phyloP scores from a whole-genome alignment of 257 asterid species.

The Fraxinus anomala region DNA sequence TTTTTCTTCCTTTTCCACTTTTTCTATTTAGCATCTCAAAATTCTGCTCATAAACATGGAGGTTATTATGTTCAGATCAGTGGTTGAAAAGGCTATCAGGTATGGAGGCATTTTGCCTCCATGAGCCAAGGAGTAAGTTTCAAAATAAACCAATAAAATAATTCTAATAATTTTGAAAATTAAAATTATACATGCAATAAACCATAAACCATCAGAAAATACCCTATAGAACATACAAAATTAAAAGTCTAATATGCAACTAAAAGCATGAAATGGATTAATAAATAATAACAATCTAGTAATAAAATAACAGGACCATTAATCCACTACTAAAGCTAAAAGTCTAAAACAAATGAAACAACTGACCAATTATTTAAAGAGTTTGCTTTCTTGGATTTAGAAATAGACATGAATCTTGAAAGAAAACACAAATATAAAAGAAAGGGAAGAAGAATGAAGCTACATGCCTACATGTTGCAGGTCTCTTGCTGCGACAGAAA shows the following conservation, averaged over 20 bases:
- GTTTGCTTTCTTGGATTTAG: background rate
- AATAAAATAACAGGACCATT: background rate
- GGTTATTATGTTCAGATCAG: background rate
- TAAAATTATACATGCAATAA: background rate
- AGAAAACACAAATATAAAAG: background rate
- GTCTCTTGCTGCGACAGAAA: background rate
- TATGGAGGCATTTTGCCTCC: background rate
- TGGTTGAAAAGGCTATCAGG: background rate
- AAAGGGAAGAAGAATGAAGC: background rate
- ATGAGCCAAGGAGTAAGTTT: background rate
- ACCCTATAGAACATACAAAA: background rate
- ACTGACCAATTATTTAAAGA: background rate
- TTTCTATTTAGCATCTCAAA: background rate
- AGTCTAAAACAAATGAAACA: background rate
- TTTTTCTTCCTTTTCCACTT: background rate
- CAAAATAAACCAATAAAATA: background rate
- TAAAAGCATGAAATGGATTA: background rate
- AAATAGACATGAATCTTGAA: background rate
- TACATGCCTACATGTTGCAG: background rate
- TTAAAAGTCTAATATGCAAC: background rate
- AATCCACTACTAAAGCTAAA: background rate
- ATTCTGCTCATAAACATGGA: background rate
- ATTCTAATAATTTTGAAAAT: background rate
- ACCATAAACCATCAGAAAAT: background rate
- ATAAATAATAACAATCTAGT: background rate